These are phyloP conservation scores for Cercophora scortea DNA, from an alignment of 495 filamentous ascomycete genomes.

Conservation along the genomic window DNA sequence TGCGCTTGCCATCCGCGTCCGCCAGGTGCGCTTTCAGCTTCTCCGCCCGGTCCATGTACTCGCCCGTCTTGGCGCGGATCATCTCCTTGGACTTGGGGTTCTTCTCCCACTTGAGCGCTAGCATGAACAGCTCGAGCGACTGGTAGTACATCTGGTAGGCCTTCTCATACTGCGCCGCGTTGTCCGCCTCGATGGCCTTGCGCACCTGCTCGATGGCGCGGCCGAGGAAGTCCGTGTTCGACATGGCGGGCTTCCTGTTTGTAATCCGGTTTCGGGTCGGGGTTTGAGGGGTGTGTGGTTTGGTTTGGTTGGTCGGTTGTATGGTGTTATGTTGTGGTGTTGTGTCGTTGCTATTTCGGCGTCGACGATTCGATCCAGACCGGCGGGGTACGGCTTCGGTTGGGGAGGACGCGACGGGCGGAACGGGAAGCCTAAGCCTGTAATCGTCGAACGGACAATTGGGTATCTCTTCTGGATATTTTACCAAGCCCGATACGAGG, in stretches of 20 bases:
- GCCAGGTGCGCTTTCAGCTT: conserved; percentile 88
- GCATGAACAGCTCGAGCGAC: conserved; percentile 90
- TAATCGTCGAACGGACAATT: too few species aligned
- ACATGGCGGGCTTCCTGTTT: conserved; percentile 53
- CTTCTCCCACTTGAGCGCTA: conserved; percentile 98
- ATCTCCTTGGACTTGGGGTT: conserved; percentile 92
- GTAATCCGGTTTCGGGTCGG: background rate
- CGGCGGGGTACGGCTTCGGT: too few species aligned
- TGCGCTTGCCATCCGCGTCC: conserved; percentile 63
- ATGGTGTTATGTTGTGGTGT: too few species aligned
- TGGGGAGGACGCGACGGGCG: too few species aligned
- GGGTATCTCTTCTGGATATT: too few species aligned
- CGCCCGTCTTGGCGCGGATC: conserved; percentile 83
- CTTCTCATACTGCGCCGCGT: conserved; percentile 89
- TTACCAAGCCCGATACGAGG: too few species aligned
- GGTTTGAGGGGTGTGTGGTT: too few species aligned
- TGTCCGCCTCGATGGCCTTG: conserved; percentile 94
- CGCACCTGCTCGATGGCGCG: conserved; percentile 93
- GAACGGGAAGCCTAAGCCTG: too few species aligned
- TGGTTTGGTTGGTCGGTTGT: background rate
- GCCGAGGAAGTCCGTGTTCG: conserved; percentile 93
- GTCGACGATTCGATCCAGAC: too few species aligned
- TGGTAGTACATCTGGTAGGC: conserved; percentile 93
- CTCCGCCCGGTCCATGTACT: conserved; percentile 98
- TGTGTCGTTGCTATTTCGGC: too few species aligned